Evolutionary conservation across 352 stramenopile genomes (phyloP).

Genomic region (Pilasporangium apinafurcum): DNA sequence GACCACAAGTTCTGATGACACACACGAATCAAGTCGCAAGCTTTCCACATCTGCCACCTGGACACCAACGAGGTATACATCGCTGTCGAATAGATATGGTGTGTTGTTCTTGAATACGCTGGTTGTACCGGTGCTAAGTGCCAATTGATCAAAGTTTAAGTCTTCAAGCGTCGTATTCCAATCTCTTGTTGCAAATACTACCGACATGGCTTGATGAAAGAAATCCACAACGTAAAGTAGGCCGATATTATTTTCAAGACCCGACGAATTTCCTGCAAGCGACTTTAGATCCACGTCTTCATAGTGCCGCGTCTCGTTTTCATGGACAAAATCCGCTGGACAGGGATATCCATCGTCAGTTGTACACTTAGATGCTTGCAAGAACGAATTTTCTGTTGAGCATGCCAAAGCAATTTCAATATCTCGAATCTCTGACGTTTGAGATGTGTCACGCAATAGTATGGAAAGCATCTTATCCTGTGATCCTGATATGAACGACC

Average conservation of each 20-base stretch:
- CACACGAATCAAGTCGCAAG: conserved; percentile 23
- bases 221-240: conserved; percentile 35
- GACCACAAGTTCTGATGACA: conserved; percentile 26
- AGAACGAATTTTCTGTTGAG: conserved; percentile 14
- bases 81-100: conserved; percentile 16
- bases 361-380: conserved; percentile 17
- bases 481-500: conserved; percentile 4
- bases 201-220: conserved; percentile 29
- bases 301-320: conserved; percentile 6
- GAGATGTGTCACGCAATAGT: conserved; percentile 10
- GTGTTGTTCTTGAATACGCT: conserved; percentile 15
- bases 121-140: conserved; percentile 10
- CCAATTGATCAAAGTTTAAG: conserved; percentile 23
- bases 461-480: conserved; percentile 13
- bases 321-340: conserved; percentile 7
- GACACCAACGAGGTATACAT: conserved; percentile 32
- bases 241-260: conserved; percentile 31
- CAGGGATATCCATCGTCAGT: conserved; percentile 23
- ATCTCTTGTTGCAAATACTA: conserved; percentile 19
- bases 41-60: conserved; percentile 20
- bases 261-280: conserved; percentile 10
- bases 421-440: background rate
- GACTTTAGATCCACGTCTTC: conserved; percentile 17
- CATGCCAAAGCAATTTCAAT: conserved; percentile 21
- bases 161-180: conserved; percentile 21